phyloP scores from a whole-genome alignment of 2,329 filamentous ascomycete genomes.

The Fusarium mexicanum region DNA sequence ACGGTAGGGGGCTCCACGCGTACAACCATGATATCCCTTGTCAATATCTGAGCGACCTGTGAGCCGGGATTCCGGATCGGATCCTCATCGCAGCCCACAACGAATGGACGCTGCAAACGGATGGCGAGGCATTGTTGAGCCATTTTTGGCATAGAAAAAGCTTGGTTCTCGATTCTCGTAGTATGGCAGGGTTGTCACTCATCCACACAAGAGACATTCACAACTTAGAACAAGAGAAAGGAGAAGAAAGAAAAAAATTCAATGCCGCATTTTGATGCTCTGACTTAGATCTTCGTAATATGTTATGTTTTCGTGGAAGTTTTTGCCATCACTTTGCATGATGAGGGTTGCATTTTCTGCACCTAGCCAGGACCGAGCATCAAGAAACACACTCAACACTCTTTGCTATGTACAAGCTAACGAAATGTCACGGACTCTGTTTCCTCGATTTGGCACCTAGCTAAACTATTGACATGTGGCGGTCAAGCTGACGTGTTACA shows the following conservation, averaged over 20 bases:
- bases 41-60: slow-evolving; percentile 23
- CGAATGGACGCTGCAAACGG: slow-evolving; percentile 13
- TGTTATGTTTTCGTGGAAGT: not conserved
- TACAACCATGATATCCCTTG: slow-evolving; percentile 18
- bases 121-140: slow-evolving; percentile 19
- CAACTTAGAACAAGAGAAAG: slow-evolving; percentile 2
- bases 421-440: slow-evolving; percentile 3
- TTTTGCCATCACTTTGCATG: slow-evolving; percentile 4
- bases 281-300: not conserved
- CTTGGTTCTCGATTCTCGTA: slow-evolving; percentile 21
- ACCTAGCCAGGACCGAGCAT: slow-evolving; percentile 2
- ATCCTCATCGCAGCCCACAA: slow-evolving; percentile 5
- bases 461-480: slow-evolving; percentile 26
- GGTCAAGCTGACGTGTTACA: slow-evolving; percentile 28
- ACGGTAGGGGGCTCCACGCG: slow-evolving; percentile 33
- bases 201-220: slow-evolving; percentile 6
- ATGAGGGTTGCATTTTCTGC: slow-evolving; percentile 13
- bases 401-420: slow-evolving; percentile 2
- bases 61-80: slow-evolving; percentile 25
- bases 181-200: slow-evolving; percentile 17
- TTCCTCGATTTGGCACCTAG: slow-evolving; percentile 8
- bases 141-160: slow-evolving; percentile 30
- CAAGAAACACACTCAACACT: not conserved
- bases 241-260: too few relatives aligned
- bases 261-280: slow-evolving; percentile 7